Conservation (phyloP, 495 filamentous ascomycete species). For the Collariella sp. region DNA sequence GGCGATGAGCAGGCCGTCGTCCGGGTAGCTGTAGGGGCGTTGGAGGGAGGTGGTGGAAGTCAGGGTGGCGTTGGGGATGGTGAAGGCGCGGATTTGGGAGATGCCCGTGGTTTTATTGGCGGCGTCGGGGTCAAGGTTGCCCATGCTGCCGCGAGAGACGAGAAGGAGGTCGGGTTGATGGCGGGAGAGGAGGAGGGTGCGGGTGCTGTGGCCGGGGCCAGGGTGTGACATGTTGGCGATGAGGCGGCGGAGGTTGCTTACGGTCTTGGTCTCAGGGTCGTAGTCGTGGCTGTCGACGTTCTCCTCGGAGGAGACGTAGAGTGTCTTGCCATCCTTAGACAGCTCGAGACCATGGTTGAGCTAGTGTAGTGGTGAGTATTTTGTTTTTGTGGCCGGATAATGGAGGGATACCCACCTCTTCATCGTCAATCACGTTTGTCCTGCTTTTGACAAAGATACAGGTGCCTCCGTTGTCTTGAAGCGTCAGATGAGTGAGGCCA, state of each 20-base stretch:
- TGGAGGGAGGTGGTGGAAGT: slow-evolving; percentile 24
- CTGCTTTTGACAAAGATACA: slow-evolving; percentile 33
- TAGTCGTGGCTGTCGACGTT: slow-evolving; percentile 56
- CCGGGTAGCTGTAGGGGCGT: slow-evolving; percentile 33
- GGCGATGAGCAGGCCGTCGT: slow-evolving; percentile 50
- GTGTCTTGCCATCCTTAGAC: slow-evolving; percentile 49
- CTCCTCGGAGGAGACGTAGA: slow-evolving; percentile 54
- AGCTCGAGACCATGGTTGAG: slow-evolving; percentile 57
- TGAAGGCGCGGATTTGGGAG: slow-evolving; percentile 59
- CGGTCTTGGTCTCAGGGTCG: slow-evolving; percentile 37
- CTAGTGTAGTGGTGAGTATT: slow-evolving; percentile 9
- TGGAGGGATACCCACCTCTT: slow-evolving; percentile 31
- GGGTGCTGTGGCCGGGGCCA: slow-evolving; percentile 47
- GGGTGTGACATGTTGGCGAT: slow-evolving; percentile 50
- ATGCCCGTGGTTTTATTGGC: slow-evolving; percentile 41
- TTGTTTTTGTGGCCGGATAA: background rate
- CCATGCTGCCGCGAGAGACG: slow-evolving; percentile 53
- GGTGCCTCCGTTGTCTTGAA: slow-evolving; percentile 40
- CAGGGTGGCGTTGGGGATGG: slow-evolving; percentile 36
- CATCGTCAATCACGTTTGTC: slow-evolving; percentile 21
- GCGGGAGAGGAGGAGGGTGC: slow-evolving; percentile 50
- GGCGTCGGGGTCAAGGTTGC: slow-evolving; percentile 51
- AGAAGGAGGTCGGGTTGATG: slow-evolving; percentile 44
- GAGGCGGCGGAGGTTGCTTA: slow-evolving; percentile 37
- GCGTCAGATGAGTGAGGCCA: slow-evolving; percentile 47